Evolutionary conservation across 345 rosid species (phyloP).

Genomic region (Murraya paniculata): DNA sequence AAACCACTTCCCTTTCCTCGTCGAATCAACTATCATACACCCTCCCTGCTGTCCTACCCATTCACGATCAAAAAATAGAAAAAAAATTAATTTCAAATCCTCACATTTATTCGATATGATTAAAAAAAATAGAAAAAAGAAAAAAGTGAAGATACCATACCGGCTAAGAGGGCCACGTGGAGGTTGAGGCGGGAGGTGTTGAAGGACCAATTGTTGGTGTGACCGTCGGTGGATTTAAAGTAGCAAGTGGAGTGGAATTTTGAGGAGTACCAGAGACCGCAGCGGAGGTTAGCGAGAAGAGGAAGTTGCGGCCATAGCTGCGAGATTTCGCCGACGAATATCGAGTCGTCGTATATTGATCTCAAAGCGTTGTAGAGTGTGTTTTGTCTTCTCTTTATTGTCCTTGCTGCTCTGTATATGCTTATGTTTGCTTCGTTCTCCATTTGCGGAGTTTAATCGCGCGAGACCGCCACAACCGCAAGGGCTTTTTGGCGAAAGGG

Average conservation of each 20-base stretch:
- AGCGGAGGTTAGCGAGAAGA: constrained; percentile 82
- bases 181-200: constrained; percentile 83
- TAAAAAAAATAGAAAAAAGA: not conserved
- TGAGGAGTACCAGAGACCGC: constrained; percentile 92
- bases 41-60: constrained; percentile 89
- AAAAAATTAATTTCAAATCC: not conserved
- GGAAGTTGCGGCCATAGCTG: constrained; percentile 88
- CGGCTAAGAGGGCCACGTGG: constrained; percentile 75
- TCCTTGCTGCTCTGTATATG: constrained; percentile 81
- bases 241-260: constrained; percentile 70
- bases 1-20: constrained; percentile 86
- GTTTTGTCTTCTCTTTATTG: constrained; percentile 68
- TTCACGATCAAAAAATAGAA: constrained; percentile 15
- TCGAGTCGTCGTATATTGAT: constrained; percentile 81
- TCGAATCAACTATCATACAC: constrained; percentile 80
- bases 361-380: constrained; percentile 72
- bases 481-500: no score
- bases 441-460: not conserved
- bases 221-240: constrained; percentile 97
- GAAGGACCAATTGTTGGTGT: constrained; percentile 83
- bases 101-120: not conserved
- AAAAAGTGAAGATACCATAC: constrained; percentile 43
- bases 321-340: constrained; percentile 75
- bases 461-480: no score
- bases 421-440: constrained; percentile 31